Conservation (phyloP, 2,329 filamentous ascomycete species). For the Xylaria arbuscula region DNA sequence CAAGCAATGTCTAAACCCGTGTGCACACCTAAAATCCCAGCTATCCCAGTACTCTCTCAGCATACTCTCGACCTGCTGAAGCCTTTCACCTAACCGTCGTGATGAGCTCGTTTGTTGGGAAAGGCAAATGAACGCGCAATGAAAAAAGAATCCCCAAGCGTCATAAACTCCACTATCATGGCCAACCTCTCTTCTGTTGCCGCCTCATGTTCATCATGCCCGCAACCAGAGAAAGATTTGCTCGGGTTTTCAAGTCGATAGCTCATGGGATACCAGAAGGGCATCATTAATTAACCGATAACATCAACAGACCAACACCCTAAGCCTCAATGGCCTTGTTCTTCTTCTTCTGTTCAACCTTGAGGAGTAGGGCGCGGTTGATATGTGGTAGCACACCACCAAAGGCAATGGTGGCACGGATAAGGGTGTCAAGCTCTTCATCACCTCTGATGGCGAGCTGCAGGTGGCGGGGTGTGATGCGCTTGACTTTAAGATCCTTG, state of each 20-base stretch:
- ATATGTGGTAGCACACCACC: constrained; percentile 99
- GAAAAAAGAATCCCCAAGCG: constrained; percentile 25
- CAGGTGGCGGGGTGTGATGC: constrained; percentile 96
- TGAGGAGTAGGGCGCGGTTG: constrained; percentile 94
- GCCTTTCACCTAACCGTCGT: background rate
- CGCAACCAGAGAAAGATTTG: constrained; percentile 17
- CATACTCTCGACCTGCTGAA: constrained; percentile 8
- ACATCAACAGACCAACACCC: constrained; percentile 30
- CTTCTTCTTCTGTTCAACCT: constrained; percentile 98
- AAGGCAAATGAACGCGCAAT: constrained; percentile 25
- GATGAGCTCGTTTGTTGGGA: constrained; percentile 6
- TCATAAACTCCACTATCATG: constrained; percentile 25
- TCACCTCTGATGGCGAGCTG: constrained; percentile 98
- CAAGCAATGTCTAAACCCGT: constrained; percentile 15
- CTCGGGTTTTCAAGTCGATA: constrained; percentile 27
- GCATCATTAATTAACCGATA: constrained; percentile 32
- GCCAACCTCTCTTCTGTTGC: constrained; percentile 12
- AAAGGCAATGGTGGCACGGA: constrained; percentile 96
- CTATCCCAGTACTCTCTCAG: constrained; percentile 10
- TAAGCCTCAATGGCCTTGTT: constrained; percentile 64
- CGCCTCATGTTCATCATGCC: constrained; percentile 19
- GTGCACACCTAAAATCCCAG: constrained; percentile 26
- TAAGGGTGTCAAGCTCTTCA: constrained; percentile 97
- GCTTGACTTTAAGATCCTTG: constrained; percentile 99
- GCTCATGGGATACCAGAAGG: constrained; percentile 14